Conservation (phyloP, 352 stramenopile genomes). For the Globisporangium abappressorium region DNA sequence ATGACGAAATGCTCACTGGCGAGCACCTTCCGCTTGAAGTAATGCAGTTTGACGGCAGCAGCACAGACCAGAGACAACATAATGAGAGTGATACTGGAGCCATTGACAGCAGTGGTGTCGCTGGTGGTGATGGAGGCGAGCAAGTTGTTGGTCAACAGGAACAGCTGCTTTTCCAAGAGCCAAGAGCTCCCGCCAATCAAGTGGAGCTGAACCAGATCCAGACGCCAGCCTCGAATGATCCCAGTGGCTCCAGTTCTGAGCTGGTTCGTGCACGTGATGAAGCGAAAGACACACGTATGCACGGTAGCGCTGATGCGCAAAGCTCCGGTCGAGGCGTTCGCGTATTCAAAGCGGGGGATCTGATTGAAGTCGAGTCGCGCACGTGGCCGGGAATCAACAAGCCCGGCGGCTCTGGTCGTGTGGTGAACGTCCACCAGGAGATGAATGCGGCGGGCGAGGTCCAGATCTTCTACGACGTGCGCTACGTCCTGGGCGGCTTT, state of each 20-base stretch:
- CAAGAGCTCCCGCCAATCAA: neutral
- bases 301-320: neutral
- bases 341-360: conserved; percentile 37
- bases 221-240: neutral
- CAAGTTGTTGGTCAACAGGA: neutral
- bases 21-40: neutral
- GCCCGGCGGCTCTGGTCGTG: conserved; percentile 58
- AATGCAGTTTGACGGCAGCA: neutral
- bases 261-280: neutral
- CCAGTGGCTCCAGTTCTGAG: neutral
- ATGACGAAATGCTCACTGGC: neutral
- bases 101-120: neutral
- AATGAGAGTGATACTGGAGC: neutral
- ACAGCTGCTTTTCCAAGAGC: neutral
- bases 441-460: conserved; percentile 12
- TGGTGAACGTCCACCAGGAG: conserved; percentile 46
- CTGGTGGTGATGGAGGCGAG: neutral
- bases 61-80: neutral
- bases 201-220: neutral
- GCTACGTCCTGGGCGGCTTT: conserved; percentile 78
- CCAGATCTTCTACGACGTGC: conserved; percentile 70
- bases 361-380: conserved; percentile 63
- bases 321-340: neutral
- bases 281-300: too few species aligned
- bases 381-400: conserved; percentile 90